Evolutionary conservation across 805 yeast genomes (phyloP).

Genomic region (Starmerella asiatica): DNA sequence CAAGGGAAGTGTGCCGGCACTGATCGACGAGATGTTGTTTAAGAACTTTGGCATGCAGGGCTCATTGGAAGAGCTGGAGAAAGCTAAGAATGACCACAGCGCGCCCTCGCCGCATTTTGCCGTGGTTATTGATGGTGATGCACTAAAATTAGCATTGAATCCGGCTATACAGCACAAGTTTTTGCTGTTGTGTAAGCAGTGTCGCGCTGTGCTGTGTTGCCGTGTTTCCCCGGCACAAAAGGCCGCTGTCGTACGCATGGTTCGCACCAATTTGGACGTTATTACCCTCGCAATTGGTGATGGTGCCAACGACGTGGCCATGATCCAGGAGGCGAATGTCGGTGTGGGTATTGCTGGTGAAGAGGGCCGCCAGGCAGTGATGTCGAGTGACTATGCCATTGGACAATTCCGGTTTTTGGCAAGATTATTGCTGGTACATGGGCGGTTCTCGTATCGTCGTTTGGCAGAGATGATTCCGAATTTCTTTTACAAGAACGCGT

Average conservation of each 20-base stretch:
- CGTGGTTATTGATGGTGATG: slow-evolving; percentile 61
- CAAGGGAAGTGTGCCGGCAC: slow-evolving; percentile 22
- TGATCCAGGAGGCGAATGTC: slow-evolving; percentile 76
- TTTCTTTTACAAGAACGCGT: slow-evolving; percentile 63
- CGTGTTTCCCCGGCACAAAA: slow-evolving; percentile 76
- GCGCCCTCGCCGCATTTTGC: slow-evolving; percentile 50
- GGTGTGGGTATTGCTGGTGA: slow-evolving; percentile 83
- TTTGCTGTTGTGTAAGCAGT: slow-evolving; percentile 57
- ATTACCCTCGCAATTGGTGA: slow-evolving; percentile 76
- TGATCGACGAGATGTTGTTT: slow-evolving; percentile 36
- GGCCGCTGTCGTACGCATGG: slow-evolving; percentile 58
- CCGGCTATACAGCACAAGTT: slow-evolving; percentile 40
- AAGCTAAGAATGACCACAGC: slow-evolving; percentile 48
- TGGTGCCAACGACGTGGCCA: slow-evolving; percentile 78
- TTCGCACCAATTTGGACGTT: slow-evolving; percentile 49
- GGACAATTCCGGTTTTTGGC: slow-evolving; percentile 64
- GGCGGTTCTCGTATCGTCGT: slow-evolving; percentile 71
- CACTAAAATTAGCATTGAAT: slow-evolving; percentile 40
- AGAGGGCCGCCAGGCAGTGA: slow-evolving; percentile 77
- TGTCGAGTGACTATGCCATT: slow-evolving; percentile 73
- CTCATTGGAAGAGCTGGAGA: slow-evolving; percentile 34
- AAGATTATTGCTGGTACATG: slow-evolving; percentile 58
- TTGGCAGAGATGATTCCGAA: slow-evolving; percentile 67
- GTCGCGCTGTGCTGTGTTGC: slow-evolving; percentile 68
- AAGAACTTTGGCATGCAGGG: slow-evolving; percentile 41